Evolutionary conservation across 2,329 filamentous ascomycete species (phyloP).

Genomic region (Lasiodiplodia citricola): DNA sequence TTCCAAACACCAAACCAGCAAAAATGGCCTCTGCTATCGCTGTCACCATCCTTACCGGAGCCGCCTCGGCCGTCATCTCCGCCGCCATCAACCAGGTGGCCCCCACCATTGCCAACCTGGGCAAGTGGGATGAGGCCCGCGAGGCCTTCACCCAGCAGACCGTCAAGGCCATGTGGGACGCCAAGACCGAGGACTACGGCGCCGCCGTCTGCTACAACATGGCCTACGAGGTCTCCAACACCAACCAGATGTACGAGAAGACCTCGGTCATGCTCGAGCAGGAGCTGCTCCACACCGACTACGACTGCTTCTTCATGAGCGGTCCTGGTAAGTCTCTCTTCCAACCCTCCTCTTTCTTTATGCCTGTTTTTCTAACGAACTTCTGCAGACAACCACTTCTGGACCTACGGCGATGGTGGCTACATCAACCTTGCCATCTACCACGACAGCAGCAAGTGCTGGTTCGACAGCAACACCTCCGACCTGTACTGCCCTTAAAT

Average conservation of each 20-base stretch:
- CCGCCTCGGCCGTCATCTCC: conserved; percentile 16
- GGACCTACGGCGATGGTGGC: conserved; percentile 20
- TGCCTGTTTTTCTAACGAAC: background rate
- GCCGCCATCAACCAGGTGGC: conserved; percentile 24
- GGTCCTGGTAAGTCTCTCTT: conserved; percentile 13
- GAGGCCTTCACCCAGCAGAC: conserved; percentile 24
- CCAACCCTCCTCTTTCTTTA: too few species aligned
- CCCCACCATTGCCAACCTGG: conserved; percentile 19
- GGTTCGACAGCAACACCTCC: conserved; percentile 11
- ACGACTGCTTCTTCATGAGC: conserved; percentile 26
- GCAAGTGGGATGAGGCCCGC: conserved; percentile 20
- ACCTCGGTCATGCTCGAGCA: conserved; percentile 10
- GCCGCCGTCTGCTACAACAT: conserved; percentile 27
- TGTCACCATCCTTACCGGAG: conserved; percentile 24
- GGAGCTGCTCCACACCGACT: conserved; percentile 21
- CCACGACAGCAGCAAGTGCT: conserved; percentile 23
- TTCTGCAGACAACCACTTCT: conserved; percentile 25
- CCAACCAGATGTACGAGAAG: conserved; percentile 21
- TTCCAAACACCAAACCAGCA: background rate
- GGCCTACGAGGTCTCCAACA: conserved; percentile 25
- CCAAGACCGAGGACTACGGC: conserved; percentile 8
- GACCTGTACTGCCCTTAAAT: conserved; percentile 24
- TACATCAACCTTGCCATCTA: conserved; percentile 26
- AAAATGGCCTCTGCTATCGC: conserved; percentile 22
- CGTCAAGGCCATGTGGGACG: conserved; percentile 21